Evolutionary conservation across 2,329 filamentous ascomycete species (phyloP).

Genomic region (Diaporthe destruens): DNA sequence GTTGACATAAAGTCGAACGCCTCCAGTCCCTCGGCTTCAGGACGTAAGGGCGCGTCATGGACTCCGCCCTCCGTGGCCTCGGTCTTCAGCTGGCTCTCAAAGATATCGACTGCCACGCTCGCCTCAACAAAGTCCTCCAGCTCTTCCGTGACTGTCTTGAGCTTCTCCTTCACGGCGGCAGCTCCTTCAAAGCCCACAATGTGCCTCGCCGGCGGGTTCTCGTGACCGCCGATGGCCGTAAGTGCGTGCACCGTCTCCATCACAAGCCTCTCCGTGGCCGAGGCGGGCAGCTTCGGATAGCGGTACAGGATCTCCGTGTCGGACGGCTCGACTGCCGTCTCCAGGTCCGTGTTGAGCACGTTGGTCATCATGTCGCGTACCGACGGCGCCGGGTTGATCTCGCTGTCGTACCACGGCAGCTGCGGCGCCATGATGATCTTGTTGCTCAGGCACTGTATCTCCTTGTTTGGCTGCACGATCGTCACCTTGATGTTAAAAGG

Average conservation of each 20-base stretch:
- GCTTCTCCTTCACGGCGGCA: slow-evolving; percentile 90
- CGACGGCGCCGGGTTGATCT: slow-evolving; percentile 80
- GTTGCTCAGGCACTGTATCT: slow-evolving; percentile 89
- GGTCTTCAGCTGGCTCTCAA: slow-evolving; percentile 66
- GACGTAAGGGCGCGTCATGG: slow-evolving; percentile 44
- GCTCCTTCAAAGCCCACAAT: slow-evolving; percentile 94
- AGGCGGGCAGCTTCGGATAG: slow-evolving; percentile 79
- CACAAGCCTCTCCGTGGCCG: slow-evolving; percentile 79
- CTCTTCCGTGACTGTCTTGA: slow-evolving; percentile 96
- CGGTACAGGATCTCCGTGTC: slow-evolving; percentile 69
- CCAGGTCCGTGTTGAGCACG: slow-evolving; percentile 81
- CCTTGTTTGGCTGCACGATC: slow-evolving; percentile 94
- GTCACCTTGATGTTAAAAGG: slow-evolving; percentile 98
- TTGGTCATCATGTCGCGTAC: slow-evolving; percentile 86
- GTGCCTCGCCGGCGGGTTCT: slow-evolving; percentile 93
- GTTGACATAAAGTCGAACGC: slow-evolving; percentile 32
- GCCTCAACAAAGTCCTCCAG: slow-evolving; percentile 95
- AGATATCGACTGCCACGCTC: slow-evolving; percentile 86
- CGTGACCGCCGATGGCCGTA: slow-evolving; percentile 91
- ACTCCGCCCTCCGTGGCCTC: slow-evolving; percentile 61
- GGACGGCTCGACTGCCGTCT: slow-evolving; percentile 60
- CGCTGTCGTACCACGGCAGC: slow-evolving; percentile 73
- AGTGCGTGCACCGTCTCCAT: slow-evolving; percentile 92
- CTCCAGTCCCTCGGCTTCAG: slow-evolving; percentile 25
- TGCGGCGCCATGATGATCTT: slow-evolving; percentile 86